Evolutionary conservation across 176 grass and related monocot genomes (phyloP).

Genomic region (Sorghum bicolor): Sorghum_bicolor_NCBIv3 NC_012879.2:9279501-9280000

Average conservation of each 20-base stretch:
- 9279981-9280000: conserved; percentile 83
- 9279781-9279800: background rate
- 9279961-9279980: conserved; percentile 70
- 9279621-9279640: background rate
- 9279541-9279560: background rate
- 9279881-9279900: conserved; percentile 85
- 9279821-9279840: conserved; percentile 80
- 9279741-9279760: background rate
- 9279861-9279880: conserved; percentile 95
- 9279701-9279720: background rate
- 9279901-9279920: conserved; percentile 64
- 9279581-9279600: conserved; percentile 41
- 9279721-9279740: background rate
- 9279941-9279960: conserved; percentile 80
- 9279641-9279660: background rate
- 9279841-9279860: conserved; percentile 77
- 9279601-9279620: background rate
- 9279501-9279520: conserved; percentile 40
- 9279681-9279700: background rate
- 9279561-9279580: conserved; percentile 5
- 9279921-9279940: conserved; percentile 50
- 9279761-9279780: background rate
- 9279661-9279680: background rate
- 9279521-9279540: conserved; percentile 5
- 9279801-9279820: conserved; percentile 43